Percentiles rank a stretch among this genome's conserved stretches.
These are phyloP conservation scores for Hymenoscyphus scutula DNA, from an alignment of 2,329 filamentous ascomycete species.

Conservation along the genomic window DNA sequence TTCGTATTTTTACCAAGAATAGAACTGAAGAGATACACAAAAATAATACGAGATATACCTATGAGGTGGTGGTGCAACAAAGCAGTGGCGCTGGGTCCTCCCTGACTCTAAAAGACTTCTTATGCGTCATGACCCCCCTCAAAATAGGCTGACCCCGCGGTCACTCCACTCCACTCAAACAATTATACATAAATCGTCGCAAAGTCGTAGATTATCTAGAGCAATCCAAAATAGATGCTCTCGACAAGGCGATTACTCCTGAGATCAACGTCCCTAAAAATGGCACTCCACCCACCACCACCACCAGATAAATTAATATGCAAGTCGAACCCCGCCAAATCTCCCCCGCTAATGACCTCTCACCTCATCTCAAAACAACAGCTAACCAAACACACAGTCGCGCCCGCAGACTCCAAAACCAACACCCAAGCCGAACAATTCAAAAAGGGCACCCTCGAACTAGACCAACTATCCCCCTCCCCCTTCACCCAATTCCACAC, in stretches of 20 bases:
- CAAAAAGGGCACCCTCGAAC: constrained; percentile 61
- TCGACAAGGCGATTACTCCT: constrained; percentile 22
- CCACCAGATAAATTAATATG: constrained; percentile 35
- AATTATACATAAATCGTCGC: neutral
- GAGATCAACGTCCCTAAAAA: constrained; percentile 23
- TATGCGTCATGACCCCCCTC: neutral
- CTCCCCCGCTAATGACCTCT: constrained; percentile 7
- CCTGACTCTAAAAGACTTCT: neutral
- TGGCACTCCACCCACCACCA: constrained; percentile 32
- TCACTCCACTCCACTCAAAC: neutral
- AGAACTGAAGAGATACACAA: neutral
- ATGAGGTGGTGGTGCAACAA: neutral
- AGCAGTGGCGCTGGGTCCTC: neutral
- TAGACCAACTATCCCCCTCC: constrained; percentile 54
- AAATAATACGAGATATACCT: neutral
- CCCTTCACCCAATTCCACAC: constrained; percentile 83
- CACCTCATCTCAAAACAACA: neutral
- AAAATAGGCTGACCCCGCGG: neutral
- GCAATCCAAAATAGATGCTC: constrained; percentile 22
- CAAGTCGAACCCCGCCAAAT: constrained; percentile 17
- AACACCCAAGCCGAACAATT: constrained; percentile 74
- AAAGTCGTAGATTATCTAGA: neutral
- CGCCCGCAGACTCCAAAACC: constrained; percentile 58
- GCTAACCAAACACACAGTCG: constrained; percentile 45
- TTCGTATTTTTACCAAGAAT: neutral